Base-by-base conservation (phyloP, 1,284 basidiomycete species). In the Cerrena zonata region DNA sequence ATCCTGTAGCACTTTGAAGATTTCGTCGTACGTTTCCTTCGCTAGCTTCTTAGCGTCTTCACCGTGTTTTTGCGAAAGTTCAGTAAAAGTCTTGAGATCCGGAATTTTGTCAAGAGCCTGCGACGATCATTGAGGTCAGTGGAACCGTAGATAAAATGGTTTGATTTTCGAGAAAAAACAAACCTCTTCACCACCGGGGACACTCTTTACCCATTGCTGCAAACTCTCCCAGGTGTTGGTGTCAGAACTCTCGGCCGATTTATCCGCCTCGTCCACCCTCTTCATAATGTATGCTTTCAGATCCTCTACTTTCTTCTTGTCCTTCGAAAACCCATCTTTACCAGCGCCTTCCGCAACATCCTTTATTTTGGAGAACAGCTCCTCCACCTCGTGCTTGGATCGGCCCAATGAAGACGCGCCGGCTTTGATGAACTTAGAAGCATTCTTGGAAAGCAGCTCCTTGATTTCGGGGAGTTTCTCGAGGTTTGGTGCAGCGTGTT, bases 21-120 rank as follows among this genome's bases (percentile, higher is more conserved):
- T 55, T 15, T 66, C 68, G 10, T 64, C 61, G 47, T 66, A 69
- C n/a, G 69, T 69, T 59, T 71, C 68, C 51, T 65, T 56, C 19
- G 63, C 61, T 12, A 71, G 56, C 34, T 65, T 60, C 56, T 65
- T 61, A 27, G 69, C 68, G 5, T 71, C 66, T 22, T 66, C 65
- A n/a, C 64, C 51, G 22, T 56, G 56, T 11, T 63, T 56, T 52
- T 61, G 54, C 37, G 66, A 59, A 5, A 70, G 36, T 48, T 64
- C 51, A 23, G 63, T 51, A 12, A 69, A 57, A n/a, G 61, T 61
- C 45, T 64, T 50, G 36, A 67, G 50, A 48, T 68, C 61, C 15
- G 68, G 65, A 24, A 63, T 50, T 37, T 65, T 63, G 54, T 68
- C 57, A 45, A 67, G 53, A 39, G 60, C 55, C 60, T 63, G 24